phyloP scores from a whole-genome alignment of 2,329 filamentous ascomycete species.

The Epichloe hybrida region DNA sequence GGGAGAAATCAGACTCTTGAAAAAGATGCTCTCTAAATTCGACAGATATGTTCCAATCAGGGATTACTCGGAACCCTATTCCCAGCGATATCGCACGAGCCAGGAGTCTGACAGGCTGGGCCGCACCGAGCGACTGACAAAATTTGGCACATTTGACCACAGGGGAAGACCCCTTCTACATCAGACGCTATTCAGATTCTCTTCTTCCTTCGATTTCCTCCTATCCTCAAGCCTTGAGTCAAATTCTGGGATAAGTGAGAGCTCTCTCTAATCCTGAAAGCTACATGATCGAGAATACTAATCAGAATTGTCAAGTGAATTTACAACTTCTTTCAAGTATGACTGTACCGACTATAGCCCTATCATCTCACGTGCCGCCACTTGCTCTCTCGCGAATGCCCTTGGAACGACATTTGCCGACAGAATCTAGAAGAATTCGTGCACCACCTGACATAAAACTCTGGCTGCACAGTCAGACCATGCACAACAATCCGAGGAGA shows the following conservation, averaged over 20 bases:
- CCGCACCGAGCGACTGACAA: conserved; percentile 28
- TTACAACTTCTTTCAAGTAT: not conserved
- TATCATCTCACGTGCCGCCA: not conserved
- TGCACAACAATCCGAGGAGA: conserved; percentile 42
- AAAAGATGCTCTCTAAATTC: conserved; percentile 6
- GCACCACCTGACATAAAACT: not conserved
- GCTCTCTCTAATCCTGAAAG: not conserved
- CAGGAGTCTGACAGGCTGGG: conserved; percentile 30
- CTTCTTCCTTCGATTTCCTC: not conserved
- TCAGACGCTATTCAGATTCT: not conserved
- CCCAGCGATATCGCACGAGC: conserved; percentile 32
- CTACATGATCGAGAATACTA: not conserved
- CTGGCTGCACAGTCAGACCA: not conserved
- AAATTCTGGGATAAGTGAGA: not conserved
- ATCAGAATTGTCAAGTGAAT: not conserved
- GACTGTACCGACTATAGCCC: not conserved
- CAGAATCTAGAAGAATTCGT: not conserved
- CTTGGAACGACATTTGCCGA: not conserved
- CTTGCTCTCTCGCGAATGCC: not conserved
- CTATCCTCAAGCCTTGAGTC: not conserved
- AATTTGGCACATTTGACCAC: conserved; percentile 9
- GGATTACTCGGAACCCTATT: conserved; percentile 18
- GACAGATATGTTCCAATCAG: conserved; percentile 40
- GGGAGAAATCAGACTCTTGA: not conserved
- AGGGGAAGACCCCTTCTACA: not conserved